These are phyloP conservation scores for Lasiosphaeris hirsuta DNA, from an alignment of 495 filamentous ascomycete species.

Conservation along the genomic window DNA sequence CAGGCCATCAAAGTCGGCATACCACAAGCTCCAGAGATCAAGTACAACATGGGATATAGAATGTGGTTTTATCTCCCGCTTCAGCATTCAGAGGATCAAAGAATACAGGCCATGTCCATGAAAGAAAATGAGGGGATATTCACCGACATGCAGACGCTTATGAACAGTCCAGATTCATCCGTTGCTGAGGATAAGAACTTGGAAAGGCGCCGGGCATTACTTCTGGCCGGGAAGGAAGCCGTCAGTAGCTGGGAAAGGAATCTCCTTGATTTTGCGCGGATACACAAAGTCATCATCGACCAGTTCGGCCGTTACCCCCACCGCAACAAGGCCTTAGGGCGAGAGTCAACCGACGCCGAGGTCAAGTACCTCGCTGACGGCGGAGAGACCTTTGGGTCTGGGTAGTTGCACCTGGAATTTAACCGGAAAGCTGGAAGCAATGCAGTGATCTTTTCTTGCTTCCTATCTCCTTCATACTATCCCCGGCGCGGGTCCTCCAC, in stretches of 20 bases:
- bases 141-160: slow-evolving; percentile 4
- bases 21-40: slow-evolving; percentile 12
- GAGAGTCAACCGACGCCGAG: slow-evolving; percentile 27
- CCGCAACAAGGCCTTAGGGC: slow-evolving; percentile 26
- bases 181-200: background rate
- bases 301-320: slow-evolving; percentile 31
- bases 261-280: background rate
- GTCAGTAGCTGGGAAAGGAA: background rate
- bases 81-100: slow-evolving; percentile 20
- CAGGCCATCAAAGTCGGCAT: slow-evolving; percentile 10
- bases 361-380: slow-evolving; percentile 14
- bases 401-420: too few relatives aligned
- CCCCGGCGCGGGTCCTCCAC: too few relatives aligned
- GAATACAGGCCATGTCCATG: slow-evolving; percentile 15
- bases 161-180: background rate
- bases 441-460: too few relatives aligned
- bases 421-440: too few relatives aligned
- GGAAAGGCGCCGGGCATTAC: background rate
- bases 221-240: background rate
- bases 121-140: slow-evolving; percentile 6
- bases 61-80: slow-evolving; percentile 25
- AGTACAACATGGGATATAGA: slow-evolving; percentile 8
- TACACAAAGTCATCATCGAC: slow-evolving; percentile 17
- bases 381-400: slow-evolving; percentile 13
- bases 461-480: too few relatives aligned